phyloP scores from a whole-genome alignment of 2,329 filamentous ascomycete genomes.

The Epichloe brachyelytri region DNA sequence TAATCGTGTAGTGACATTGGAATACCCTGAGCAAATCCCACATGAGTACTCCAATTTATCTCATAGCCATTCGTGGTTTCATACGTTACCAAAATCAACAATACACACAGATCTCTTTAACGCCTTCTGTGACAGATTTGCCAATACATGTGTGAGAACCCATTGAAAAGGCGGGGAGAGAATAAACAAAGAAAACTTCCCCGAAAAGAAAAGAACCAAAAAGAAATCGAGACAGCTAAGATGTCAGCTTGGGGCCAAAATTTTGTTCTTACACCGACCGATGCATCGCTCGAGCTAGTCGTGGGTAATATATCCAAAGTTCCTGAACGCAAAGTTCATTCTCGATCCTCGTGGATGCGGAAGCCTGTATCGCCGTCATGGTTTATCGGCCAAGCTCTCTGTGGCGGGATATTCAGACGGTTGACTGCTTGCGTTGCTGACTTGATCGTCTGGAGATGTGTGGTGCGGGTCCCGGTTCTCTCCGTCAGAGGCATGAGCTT shows the following conservation, averaged over 20 bases:
- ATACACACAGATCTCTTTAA: not conserved
- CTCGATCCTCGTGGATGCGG: conserved; percentile 28
- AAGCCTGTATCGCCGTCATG: conserved; percentile 19
- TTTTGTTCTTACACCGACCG: too few relatives aligned
- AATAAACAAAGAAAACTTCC: too few relatives aligned
- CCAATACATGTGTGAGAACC: too few relatives aligned
- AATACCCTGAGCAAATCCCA: too few relatives aligned
- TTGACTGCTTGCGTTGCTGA: conserved; percentile 32
- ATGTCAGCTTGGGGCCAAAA: too few relatives aligned
- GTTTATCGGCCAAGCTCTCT: conserved; percentile 25
- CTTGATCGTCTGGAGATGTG: conserved; percentile 14
- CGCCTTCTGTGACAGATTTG: too few relatives aligned
- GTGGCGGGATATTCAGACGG: conserved; percentile 45
- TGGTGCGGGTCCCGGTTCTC: conserved; percentile 37
- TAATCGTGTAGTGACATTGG: too few relatives aligned
- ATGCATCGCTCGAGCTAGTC: too few relatives aligned
- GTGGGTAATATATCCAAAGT: not conserved
- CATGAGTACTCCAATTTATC: too few relatives aligned
- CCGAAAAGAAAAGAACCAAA: too few relatives aligned
- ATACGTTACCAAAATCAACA: not conserved
- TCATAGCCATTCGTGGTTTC: not conserved
- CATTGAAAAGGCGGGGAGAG: too few relatives aligned
- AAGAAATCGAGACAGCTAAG: too few relatives aligned
- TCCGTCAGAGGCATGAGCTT: conserved; percentile 30
- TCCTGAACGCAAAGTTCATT: not conserved